Evolutionary conservation across 371 early-diverging fungal genomes (phyloP).

Genomic region (Smittium mucronatum): DNA sequence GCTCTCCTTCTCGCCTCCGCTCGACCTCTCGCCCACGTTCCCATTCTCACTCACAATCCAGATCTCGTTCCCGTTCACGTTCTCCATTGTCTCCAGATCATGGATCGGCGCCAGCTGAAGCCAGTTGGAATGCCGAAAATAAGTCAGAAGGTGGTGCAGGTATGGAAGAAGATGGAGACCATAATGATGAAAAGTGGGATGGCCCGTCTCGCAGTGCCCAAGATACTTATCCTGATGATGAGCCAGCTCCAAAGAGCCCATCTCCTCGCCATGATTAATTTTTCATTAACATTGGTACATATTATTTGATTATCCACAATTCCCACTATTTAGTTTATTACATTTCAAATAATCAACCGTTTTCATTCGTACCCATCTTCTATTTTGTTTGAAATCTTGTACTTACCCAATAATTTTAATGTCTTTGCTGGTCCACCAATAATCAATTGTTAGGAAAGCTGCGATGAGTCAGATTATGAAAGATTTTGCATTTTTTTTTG

Average conservation of each 20-base stretch:
- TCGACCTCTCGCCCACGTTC: not conserved
- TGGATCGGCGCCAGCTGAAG: not conserved
- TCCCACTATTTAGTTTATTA: no score
- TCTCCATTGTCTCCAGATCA: not conserved
- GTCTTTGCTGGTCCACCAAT: no score
- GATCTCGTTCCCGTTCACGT: not conserved
- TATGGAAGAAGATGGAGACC: not conserved
- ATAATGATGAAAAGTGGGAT: not conserved
- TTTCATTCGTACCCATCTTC: no score
- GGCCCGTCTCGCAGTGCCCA: not conserved
- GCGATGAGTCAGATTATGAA: no score
- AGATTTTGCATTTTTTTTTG: no score
- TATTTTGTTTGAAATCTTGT: no score
- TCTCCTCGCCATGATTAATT: not conserved
- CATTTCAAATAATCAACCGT: no score
- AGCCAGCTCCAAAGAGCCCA: conserved; percentile 2
- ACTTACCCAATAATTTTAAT: no score
- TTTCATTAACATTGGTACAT: no score
- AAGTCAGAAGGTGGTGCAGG: not conserved
- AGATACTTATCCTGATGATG: not conserved
- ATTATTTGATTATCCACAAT: no score
- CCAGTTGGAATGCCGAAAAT: not conserved
- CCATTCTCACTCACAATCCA: not conserved
- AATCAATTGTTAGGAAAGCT: no score
- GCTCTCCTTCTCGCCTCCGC: not conserved